These are phyloP conservation scores for Paramyrothecium sp. DNA, from an alignment of 2,329 filamentous ascomycete genomes.

Conservation along the genomic window DNA sequence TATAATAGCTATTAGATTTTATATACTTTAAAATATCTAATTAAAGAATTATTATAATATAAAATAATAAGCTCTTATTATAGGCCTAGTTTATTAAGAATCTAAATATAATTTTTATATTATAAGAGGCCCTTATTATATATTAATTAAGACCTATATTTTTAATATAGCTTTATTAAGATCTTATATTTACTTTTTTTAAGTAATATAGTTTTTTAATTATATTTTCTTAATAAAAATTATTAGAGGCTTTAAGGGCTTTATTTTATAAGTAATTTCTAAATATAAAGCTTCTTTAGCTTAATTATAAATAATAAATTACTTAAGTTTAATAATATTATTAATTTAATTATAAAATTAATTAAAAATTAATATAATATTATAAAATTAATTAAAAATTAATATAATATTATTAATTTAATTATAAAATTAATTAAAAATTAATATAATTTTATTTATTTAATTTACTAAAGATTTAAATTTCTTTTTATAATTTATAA, in stretches of 20 bases:
- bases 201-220: background rate
- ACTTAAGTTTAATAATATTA: background rate
- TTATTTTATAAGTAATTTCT: background rate
- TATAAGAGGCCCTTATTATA: background rate
- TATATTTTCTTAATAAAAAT: background rate
- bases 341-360: background rate
- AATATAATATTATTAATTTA: background rate
- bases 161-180: background rate
- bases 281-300: background rate
- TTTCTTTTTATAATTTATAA: background rate
- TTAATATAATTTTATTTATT: background rate
- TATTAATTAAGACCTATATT: background rate
- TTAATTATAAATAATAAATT: background rate
- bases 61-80: background rate
- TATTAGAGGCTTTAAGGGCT: background rate
- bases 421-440: background rate
- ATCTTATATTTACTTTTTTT: background rate
- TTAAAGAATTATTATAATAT: constrained; percentile 8
- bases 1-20: background rate
- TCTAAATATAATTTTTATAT: background rate
- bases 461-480: background rate
- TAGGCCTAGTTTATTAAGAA: background rate
- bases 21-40: constrained; percentile 1
- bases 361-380: background rate
- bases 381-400: background rate